Evolutionary conservation across 2,329 filamentous ascomycete species (phyloP).

Genomic region (Paecilomyces dactylethromorphus): DNA sequence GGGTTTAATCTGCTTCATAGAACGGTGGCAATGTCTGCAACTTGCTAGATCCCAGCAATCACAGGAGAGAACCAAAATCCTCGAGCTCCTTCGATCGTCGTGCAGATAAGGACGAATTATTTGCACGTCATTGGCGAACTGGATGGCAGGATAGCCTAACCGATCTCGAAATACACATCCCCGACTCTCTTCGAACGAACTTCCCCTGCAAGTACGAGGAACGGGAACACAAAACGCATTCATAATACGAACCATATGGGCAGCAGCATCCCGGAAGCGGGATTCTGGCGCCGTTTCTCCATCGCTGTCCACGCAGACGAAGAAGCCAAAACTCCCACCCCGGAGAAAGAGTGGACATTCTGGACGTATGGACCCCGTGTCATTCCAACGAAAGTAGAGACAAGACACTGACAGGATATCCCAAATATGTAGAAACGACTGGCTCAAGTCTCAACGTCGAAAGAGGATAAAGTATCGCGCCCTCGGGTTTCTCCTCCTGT

Average conservation of each 20-base stretch:
- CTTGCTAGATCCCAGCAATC: background rate
- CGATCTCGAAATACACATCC: background rate
- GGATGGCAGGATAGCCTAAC: background rate
- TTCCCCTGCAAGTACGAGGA: background rate
- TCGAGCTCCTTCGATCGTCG: background rate
- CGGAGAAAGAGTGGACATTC: conserved; percentile 10
- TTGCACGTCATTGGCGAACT: background rate
- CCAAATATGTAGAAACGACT: conserved; percentile 38
- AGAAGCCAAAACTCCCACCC: conserved; percentile 24
- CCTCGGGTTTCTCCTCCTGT: conserved; percentile 28
- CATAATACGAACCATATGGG: background rate
- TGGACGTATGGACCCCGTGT: conserved; percentile 13
- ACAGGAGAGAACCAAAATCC: background rate
- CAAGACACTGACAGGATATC: background rate
- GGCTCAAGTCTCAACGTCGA: conserved; percentile 45
- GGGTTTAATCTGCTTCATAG: background rate
- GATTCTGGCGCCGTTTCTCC: conserved; percentile 57
- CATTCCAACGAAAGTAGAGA: conserved; percentile 2
- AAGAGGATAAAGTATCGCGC: conserved; percentile 46
- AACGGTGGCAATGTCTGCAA: background rate
- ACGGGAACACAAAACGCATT: background rate
- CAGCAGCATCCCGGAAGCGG: conserved; percentile 44
- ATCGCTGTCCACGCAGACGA: conserved; percentile 52
- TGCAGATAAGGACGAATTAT: background rate
- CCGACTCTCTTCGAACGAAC: background rate